phyloP scores from a whole-genome alignment of 306 rosid species.

The Trifolium pratense region DNA sequence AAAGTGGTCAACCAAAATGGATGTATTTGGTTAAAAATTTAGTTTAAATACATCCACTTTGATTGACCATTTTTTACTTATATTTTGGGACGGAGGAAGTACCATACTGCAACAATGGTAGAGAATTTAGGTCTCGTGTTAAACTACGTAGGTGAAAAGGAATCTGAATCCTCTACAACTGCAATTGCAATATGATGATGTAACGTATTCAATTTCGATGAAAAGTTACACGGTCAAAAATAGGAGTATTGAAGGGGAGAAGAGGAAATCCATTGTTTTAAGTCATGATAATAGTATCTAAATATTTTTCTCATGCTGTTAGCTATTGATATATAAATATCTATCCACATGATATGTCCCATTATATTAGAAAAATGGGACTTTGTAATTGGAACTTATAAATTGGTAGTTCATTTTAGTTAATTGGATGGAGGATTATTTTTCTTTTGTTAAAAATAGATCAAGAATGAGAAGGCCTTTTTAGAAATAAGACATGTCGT shows the following conservation, averaged over 20 bases:
- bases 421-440: constrained; percentile 29
- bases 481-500: too few relatives aligned
- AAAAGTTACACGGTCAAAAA: background rate
- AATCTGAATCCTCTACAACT: background rate
- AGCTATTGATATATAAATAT: constrained; percentile 28
- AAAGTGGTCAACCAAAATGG: too few relatives aligned
- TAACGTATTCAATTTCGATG: background rate
- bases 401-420: constrained; percentile 50
- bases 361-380: constrained; percentile 53
- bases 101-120: background rate
- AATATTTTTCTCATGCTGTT: constrained; percentile 27
- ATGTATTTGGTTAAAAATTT: too few relatives aligned
- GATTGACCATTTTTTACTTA: too few relatives aligned
- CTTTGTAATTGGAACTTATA: constrained; percentile 45
- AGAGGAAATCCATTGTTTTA: constrained; percentile 31
- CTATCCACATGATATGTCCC: constrained; percentile 46
- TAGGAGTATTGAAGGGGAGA: background rate
- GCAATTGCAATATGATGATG: background rate
- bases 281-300: constrained; percentile 37
- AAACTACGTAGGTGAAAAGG: background rate
- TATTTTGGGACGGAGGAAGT: too few relatives aligned
- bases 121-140: background rate
- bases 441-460: constrained; percentile 18
- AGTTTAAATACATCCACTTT: too few relatives aligned
- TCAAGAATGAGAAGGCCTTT: background rate